Conservation (phyloP, 2,329 filamentous ascomycete genomes). For the Sclerotinia sclerotiorum region DNA sequence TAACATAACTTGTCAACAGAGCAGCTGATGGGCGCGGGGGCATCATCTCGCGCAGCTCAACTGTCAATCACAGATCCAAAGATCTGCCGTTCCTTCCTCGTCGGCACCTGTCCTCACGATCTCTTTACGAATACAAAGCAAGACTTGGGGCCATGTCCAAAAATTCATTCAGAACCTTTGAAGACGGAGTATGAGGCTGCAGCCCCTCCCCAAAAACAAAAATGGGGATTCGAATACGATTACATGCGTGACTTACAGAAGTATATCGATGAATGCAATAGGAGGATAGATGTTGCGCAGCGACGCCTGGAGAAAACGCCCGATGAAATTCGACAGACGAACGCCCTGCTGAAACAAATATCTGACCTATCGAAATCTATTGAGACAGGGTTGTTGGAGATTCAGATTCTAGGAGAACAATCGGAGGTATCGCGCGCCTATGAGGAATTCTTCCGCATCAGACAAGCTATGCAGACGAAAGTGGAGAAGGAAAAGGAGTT, state of each 20-base stretch:
- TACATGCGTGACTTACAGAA: constrained; percentile 95
- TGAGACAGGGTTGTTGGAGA: constrained; percentile 78
- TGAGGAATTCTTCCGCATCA: constrained; percentile 84
- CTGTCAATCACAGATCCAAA: constrained; percentile 88
- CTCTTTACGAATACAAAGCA: constrained; percentile 99
- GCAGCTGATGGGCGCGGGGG: constrained; percentile 84
- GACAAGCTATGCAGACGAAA: constrained; percentile 77
- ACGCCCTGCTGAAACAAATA: constrained; percentile 82
- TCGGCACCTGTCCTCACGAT: constrained; percentile 93
- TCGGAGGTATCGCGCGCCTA: constrained; percentile 78
- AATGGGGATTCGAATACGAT: constrained; percentile 89
- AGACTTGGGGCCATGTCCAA: constrained; percentile 86
- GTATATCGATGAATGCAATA: constrained; percentile 95
- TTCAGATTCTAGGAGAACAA: constrained; percentile 79
- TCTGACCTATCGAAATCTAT: constrained; percentile 76
- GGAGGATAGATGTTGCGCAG: constrained; percentile 87
- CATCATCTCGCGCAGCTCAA: constrained; percentile 72
- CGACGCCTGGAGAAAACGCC: constrained; percentile 92
- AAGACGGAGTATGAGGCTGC: constrained; percentile 86
- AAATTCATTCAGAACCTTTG: constrained; percentile 82
- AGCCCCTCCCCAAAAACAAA: constrained; percentile 61
- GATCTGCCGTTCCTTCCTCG: constrained; percentile 92
- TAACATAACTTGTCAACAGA: constrained; percentile 51
- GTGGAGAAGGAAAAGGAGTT: constrained; percentile 83
- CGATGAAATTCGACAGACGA: constrained; percentile 95